Evolutionary conservation across 2,329 filamentous ascomycete species (phyloP), one percentile per base, ranked within the genome.

Genomic region (Paracorniculantispora psalliotae): DNA sequence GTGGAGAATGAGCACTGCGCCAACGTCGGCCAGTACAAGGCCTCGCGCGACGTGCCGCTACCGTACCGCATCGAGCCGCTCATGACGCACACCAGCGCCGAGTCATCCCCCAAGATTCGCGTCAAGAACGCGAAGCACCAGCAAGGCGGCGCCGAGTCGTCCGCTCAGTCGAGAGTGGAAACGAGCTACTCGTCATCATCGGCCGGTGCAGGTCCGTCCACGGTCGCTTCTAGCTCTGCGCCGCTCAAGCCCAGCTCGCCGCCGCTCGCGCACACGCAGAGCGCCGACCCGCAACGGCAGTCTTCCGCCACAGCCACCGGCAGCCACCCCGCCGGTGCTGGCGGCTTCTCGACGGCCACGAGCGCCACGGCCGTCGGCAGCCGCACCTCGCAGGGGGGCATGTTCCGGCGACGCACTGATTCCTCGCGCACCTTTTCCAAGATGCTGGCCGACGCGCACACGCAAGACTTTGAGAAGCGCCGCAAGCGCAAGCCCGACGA

Each of bases 1-100:
- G 92, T 99, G 26, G 94, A 99, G 73, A 99, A 99, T 72, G 94
- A 99, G 68, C 94, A 99, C 74, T 96, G 92, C 74, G 87, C 89
- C 58, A 96, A 97, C 66, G 93, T 99, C 2, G 84, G 86, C 19
- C 86, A 91, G 64, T 96, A 96, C 80, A 92, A 96, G 63, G 94
- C 94, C 4, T 91, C 88, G 2, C 83, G 93, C 59, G 92, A 97
- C 67, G 83, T 96, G 0, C 91, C 91, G 0, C 79, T 97, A 0
- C 93, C 93, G 0, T 97, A 97, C 70, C 80, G 84, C 52, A 75
- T 86, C 49, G 78, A 83, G 59, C 73, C 76, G 0, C 73, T 80
- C 12, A 71, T 77, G 61, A 12, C 47, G 9, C 74, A 78, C 59
- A 67, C 68, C 12, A 79, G 77, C 64, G 64, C 67, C 46, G 76